A percentile compares a stretch with the other conserved stretches of the same genome.
These are phyloP conservation scores for Suillus decipiens DNA, from an alignment of 768 basidiomycete genomes.

Conservation along the genomic window DNA sequence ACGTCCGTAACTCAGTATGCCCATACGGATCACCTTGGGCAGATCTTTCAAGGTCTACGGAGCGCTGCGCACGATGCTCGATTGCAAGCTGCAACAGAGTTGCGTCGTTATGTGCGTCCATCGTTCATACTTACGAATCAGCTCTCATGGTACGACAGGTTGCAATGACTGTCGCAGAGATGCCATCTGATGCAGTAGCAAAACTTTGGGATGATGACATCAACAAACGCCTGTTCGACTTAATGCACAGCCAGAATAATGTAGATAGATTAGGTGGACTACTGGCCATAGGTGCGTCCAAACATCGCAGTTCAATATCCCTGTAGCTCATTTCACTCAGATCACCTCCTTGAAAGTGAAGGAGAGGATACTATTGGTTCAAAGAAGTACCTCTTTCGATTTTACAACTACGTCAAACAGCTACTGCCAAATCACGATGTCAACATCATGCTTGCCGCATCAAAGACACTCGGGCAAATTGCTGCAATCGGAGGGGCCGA, in stretches of 20 bases:
- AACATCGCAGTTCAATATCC: slow-evolving; percentile 4
- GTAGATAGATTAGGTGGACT: slow-evolving; percentile 86
- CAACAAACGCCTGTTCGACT: slow-evolving; percentile 75
- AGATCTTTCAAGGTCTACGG: slow-evolving; percentile 68
- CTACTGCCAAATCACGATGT: slow-evolving; percentile 90
- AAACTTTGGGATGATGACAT: slow-evolving; percentile 89
- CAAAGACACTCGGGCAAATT: slow-evolving; percentile 89
- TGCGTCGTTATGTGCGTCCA: slow-evolving; percentile 70
- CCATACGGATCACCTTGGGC: slow-evolving; percentile 61
- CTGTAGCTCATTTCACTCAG: slow-evolving; percentile 34
- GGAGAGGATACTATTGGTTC: slow-evolving; percentile 82
- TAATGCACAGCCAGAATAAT: slow-evolving; percentile 79
- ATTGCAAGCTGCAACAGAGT: slow-evolving; percentile 65
- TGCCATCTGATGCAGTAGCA: slow-evolving; percentile 77
- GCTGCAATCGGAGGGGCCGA: slow-evolving; percentile 79
- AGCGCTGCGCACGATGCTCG: slow-evolving; percentile 66
- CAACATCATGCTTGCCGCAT: slow-evolving; percentile 91
- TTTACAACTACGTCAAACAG: slow-evolving; percentile 92
- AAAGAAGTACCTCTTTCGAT: slow-evolving; percentile 77
- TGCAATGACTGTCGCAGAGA: slow-evolving; percentile 69
- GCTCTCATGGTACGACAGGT: slow-evolving; percentile 48
- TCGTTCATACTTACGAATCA: slow-evolving; percentile 12
- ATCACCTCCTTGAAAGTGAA: slow-evolving; percentile 75
- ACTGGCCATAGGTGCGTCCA: slow-evolving; percentile 74
- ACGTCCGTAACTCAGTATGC: slow-evolving; percentile 57